phyloP scores from a whole-genome alignment of 306 rosid species.

The Begonia fuchsioides region DNA sequence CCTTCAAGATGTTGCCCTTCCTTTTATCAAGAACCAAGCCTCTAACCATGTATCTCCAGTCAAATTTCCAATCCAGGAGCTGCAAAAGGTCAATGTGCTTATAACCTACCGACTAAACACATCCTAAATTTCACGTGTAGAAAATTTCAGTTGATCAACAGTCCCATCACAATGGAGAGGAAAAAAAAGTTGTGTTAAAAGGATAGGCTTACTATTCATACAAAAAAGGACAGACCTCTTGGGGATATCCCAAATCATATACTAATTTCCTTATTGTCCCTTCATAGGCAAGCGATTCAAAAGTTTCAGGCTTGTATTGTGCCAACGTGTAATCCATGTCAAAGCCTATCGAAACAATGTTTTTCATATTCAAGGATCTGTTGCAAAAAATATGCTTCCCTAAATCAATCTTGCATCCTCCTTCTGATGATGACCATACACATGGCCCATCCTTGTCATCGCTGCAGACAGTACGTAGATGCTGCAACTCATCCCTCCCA shows the following conservation, averaged over 20 bases:
- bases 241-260: constrained; percentile 69
- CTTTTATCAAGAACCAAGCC: constrained; percentile 97
- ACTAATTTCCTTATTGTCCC: constrained; percentile 88
- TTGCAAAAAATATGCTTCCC: constrained; percentile 89
- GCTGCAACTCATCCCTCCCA: constrained; percentile 15
- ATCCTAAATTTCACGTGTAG: not conserved
- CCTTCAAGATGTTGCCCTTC: constrained; percentile 98
- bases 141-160: not conserved
- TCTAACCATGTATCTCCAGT: constrained; percentile 95
- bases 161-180: too few relatives aligned
- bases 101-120: constrained; percentile 13
- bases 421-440: constrained; percentile 55
- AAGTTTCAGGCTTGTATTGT: constrained; percentile 96
- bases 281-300: constrained; percentile 87
- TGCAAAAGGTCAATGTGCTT: constrained; percentile 22
- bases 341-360: constrained; percentile 85
- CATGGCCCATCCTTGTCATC: constrained; percentile 23
- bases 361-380: constrained; percentile 87
- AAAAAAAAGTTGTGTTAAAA: too few relatives aligned
- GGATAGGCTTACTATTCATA: too few relatives aligned
- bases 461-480: constrained; percentile 9
- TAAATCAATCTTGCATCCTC: constrained; percentile 38
- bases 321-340: constrained; percentile 99
- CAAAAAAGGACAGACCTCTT: constrained; percentile 45
- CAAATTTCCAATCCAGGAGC: constrained; percentile 78